Evolutionary conservation across 2,329 filamentous ascomycete genomes (phyloP).

Genomic region (Fusarium praegraminearum): DNA sequence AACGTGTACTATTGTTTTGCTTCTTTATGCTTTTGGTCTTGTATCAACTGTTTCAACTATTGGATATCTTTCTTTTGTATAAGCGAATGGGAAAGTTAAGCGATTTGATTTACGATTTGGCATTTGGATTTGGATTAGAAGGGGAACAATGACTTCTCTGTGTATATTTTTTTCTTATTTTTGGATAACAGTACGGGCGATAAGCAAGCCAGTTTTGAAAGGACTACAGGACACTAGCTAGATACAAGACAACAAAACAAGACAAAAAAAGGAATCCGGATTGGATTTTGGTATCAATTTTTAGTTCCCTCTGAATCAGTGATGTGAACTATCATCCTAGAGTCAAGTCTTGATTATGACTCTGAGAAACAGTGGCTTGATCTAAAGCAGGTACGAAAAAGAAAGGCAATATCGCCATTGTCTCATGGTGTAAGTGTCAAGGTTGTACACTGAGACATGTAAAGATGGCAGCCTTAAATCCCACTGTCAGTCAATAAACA

Average conservation of each 20-base stretch:
- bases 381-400: constrained; percentile 36
- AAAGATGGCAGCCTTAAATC: background rate
- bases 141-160: background rate
- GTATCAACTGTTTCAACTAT: constrained; percentile 35
- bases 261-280: constrained; percentile 34
- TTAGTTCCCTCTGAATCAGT: background rate
- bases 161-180: constrained; percentile 4
- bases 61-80: background rate
- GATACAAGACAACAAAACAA: constrained; percentile 41
- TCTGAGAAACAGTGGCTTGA: background rate
- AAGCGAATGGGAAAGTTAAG: constrained; percentile 26
- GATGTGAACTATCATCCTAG: background rate
- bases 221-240: constrained; percentile 36
- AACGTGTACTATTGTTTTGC: constrained; percentile 15
- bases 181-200: constrained; percentile 29
- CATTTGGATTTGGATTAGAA: constrained; percentile 15
- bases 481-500: background rate
- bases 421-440: constrained; percentile 28
- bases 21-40: constrained; percentile 30
- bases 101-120: constrained; percentile 24
- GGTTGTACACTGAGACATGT: constrained; percentile 15
- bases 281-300: constrained; percentile 30
- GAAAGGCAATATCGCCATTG: background rate
- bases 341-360: background rate
- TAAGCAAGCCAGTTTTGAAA: constrained; percentile 16